Evolutionary conservation across 2,329 filamentous ascomycete species (phyloP).

Genomic region (Claviceps sp.): DNA sequence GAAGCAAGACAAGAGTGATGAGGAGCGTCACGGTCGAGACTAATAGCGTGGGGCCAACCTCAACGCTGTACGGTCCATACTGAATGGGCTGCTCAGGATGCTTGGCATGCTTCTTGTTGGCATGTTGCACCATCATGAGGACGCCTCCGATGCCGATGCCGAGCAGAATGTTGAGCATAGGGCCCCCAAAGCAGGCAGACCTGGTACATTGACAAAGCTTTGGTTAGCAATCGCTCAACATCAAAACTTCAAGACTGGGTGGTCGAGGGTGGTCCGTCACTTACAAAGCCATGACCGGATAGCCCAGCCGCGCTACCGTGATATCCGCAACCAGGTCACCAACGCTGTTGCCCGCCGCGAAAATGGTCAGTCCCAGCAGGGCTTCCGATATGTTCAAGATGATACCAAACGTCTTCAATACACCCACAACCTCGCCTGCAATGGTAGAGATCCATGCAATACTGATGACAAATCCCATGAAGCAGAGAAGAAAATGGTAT

Average conservation of each 20-base stretch:
- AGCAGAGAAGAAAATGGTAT: slow-evolving; percentile 68
- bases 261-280: slow-evolving; percentile 17
- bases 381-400: slow-evolving; percentile 90
- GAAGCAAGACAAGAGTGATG: slow-evolving; percentile 61
- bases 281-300: slow-evolving; percentile 83
- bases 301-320: slow-evolving; percentile 83
- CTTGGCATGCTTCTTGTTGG: slow-evolving; percentile 49
- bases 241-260: not conserved
- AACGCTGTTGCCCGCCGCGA: slow-evolving; percentile 89
- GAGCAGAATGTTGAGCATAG: slow-evolving; percentile 92
- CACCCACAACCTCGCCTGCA: slow-evolving; percentile 87
- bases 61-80: slow-evolving; percentile 69
- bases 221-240: not conserved
- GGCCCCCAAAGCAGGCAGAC: slow-evolving; percentile 93
- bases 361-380: slow-evolving; percentile 86
- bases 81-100: slow-evolving; percentile 51
- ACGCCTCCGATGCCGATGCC: slow-evolving; percentile 86
- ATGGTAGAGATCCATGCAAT: slow-evolving; percentile 96
- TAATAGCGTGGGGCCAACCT: slow-evolving; percentile 72
- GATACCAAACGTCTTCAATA: slow-evolving; percentile 84
- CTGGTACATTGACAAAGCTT: slow-evolving; percentile 17
- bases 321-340: slow-evolving; percentile 91
- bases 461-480: slow-evolving; percentile 78
- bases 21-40: slow-evolving; percentile 77
- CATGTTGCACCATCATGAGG: slow-evolving; percentile 68